These are phyloP conservation scores for Annulohypoxylon maeteangense DNA, from an alignment of 495 filamentous ascomycete genomes.

Conservation along the genomic window DNA sequence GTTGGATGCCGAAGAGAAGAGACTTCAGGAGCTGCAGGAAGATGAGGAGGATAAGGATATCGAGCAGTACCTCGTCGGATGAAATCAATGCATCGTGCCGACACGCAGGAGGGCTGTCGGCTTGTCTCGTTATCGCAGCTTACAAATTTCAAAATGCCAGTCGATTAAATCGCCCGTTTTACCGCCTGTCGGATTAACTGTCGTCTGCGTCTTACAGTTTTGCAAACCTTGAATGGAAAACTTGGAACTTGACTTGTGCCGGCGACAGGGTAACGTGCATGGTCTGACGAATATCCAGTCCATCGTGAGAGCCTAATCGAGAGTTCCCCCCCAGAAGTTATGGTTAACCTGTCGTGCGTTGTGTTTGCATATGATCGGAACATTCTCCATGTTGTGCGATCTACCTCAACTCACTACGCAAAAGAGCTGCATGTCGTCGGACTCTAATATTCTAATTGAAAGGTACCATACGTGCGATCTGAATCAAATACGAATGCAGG, in stretches of 20 bases:
- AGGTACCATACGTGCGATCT: not conserved
- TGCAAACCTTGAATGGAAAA: not conserved
- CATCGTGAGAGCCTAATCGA: not conserved
- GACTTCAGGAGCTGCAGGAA: conserved; percentile 55
- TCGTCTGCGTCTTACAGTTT: not conserved
- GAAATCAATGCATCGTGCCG: not conserved
- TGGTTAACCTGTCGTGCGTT: not conserved
- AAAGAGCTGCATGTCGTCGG: not conserved
- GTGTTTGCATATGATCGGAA: not conserved
- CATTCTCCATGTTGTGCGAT: not conserved
- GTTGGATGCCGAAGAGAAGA: conserved; percentile 61
- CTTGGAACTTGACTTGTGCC: not conserved
- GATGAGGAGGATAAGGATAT: conserved; percentile 76
- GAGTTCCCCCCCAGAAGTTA: not conserved
- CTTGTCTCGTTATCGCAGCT: not conserved
- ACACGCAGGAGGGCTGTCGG: not conserved
- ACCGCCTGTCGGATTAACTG: no score
- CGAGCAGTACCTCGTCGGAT: conserved; percentile 70
- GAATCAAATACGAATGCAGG: not conserved
- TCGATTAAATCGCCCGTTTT: conserved; percentile 2
- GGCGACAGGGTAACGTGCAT: not conserved
- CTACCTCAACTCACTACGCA: not conserved
- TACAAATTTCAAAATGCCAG: not conserved
- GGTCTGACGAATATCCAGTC: not conserved
- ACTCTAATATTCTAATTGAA: not conserved